Conservation (phyloP, 176 grass and related monocot species). For the Zea mays region DNA sequence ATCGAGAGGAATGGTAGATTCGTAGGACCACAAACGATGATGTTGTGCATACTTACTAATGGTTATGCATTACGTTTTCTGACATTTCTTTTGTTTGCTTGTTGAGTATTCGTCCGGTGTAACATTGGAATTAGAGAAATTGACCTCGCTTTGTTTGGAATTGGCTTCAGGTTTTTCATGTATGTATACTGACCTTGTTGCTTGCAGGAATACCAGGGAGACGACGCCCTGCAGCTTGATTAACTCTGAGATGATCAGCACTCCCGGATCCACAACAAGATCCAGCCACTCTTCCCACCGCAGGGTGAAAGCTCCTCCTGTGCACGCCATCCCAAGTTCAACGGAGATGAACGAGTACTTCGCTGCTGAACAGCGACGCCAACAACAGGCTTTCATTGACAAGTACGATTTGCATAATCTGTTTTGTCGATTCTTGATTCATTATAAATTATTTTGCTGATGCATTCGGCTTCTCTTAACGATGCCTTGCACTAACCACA, state of each 20-base stretch:
- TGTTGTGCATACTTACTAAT: background rate
- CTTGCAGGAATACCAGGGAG: conserved; percentile 48
- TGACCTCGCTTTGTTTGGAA: too few species aligned
- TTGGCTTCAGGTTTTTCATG: too few species aligned
- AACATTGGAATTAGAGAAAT: too few species aligned
- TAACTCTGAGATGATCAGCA: conserved; percentile 28
- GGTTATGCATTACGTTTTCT: background rate
- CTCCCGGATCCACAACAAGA: conserved; percentile 48
- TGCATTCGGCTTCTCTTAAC: too few species aligned
- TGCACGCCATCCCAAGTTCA: conserved; percentile 22
- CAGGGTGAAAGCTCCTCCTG: conserved; percentile 12
- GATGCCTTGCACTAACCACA: too few species aligned
- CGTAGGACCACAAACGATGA: conserved; percentile 8
- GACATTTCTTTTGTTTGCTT: background rate
- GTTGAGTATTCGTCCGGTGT: too few species aligned
- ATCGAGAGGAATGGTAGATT: conserved; percentile 5
- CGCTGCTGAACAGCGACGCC: conserved; percentile 16
- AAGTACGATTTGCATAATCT: conserved; percentile 40
- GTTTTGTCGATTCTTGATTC: background rate
- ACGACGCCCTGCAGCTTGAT: conserved; percentile 60
- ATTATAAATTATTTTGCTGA: background rate
- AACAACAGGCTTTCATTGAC: conserved; percentile 54
- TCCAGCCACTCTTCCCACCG: conserved; percentile 19
- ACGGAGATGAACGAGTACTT: conserved; percentile 52
- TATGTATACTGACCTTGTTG: too few species aligned